Evolutionary conservation across 2,329 filamentous ascomycete genomes (phyloP), one percentile per base, ranked within the genome.

Genomic region (Huntiella abstrusa): DNA sequence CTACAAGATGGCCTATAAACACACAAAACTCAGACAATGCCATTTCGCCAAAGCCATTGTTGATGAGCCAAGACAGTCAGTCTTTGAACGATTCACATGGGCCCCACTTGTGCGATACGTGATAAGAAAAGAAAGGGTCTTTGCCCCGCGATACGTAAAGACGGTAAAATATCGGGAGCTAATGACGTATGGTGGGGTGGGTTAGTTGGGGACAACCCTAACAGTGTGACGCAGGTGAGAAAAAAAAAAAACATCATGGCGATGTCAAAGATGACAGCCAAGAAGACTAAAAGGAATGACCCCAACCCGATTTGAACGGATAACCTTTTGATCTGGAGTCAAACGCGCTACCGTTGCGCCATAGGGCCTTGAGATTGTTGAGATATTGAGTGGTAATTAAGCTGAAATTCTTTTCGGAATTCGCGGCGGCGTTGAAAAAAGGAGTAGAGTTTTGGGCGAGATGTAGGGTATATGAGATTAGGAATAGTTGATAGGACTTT

Each of bases 261-360:
- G 13, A 41, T 8, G 12, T 16, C 5, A 16, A 33, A 19, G 5
- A 5, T 5, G 3, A 43, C 0, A 35, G 11, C 10, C 19, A 36
- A 12, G 28, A 28, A 15, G 7, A 38, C 12, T 4, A 45, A 28
- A 6, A 38, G 15, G 17, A 19, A 13, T 45, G 33, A 45, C 33
- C 42, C 42, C 35, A 36, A 38, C 17, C 17, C 17, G 17, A 19
- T 19, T 19, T 19, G 17, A 19, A 19, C 17, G 17, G 17, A 19
- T 19, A 48, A 48, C 34, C 40, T 43, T 44, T 43, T 43, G 41
- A 48, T 44, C 46, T 48, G 46, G 46, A 44, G 46, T 48, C 41
- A 48, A 48, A 43, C 46, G 41, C 46, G 46, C 46, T 48, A 48
- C 46, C 46, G 41, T 48, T 48, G 40, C 41, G 45, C 45, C 40